Evolutionary conservation across 2,329 filamentous ascomycete genomes (phyloP).

Genomic region (Sphaerulina populicola): DNA sequence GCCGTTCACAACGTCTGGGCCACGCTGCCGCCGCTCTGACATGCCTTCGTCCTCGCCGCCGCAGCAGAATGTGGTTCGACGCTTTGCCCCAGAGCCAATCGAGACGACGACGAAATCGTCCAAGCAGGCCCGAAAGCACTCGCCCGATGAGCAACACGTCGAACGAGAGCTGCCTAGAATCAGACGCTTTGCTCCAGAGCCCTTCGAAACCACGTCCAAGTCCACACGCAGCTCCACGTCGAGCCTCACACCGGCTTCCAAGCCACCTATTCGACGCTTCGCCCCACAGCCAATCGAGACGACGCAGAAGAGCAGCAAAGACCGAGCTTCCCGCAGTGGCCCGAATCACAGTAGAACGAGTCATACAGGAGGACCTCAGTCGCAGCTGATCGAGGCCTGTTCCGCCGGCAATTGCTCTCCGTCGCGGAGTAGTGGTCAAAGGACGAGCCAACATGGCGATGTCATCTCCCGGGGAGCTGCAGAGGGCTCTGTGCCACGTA

Average conservation of each 20-base stretch:
- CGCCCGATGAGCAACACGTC: neutral
- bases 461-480: conserved; percentile 10
- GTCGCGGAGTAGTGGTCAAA: conserved; percentile 16
- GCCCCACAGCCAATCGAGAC: conserved; percentile 36
- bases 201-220: conserved; percentile 63
- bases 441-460: conserved; percentile 17
- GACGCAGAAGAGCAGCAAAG: conserved; percentile 28
- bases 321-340: conserved; percentile 11
- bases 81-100: conserved; percentile 30
- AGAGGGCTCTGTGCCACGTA: conserved; percentile 30
- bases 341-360: conserved; percentile 5
- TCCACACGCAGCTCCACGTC: conserved; percentile 35
- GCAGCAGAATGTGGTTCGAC: conserved; percentile 13
- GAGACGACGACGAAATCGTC: conserved; percentile 20
- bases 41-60: conserved; percentile 12
- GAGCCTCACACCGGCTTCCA: conserved; percentile 13
- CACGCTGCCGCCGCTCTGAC: conserved; percentile 13
- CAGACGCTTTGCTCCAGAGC: conserved; percentile 57
- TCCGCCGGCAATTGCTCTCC: conserved; percentile 23
- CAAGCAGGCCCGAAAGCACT: conserved; percentile 6
- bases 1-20: conserved; percentile 15
- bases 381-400: conserved; percentile 30
- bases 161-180: conserved; percentile 17
- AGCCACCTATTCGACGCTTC: conserved; percentile 20
- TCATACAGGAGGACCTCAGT: conserved; percentile 27